These are phyloP conservation scores for Nakaseomyces uthaithaninus DNA, from an alignment of 1,139 yeast species.

Conservation along the genomic window DNA sequence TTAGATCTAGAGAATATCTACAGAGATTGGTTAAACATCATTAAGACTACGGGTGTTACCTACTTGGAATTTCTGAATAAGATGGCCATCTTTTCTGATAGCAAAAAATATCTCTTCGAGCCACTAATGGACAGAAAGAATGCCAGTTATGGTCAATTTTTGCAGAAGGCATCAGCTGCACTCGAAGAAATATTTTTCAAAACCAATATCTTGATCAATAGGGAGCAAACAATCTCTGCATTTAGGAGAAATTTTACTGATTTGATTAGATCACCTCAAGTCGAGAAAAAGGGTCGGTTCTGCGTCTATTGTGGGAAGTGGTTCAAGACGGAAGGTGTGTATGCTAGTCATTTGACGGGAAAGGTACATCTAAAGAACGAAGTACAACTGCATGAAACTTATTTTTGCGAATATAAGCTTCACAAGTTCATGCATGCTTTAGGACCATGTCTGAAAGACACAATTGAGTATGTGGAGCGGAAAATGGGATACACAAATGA, in stretches of 20 bases:
- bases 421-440: slow-evolving; percentile 18
- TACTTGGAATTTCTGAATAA: slow-evolving; percentile 45
- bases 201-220: slow-evolving; percentile 45
- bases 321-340: slow-evolving; percentile 62
- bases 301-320: slow-evolving; percentile 60
- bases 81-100: slow-evolving; percentile 38
- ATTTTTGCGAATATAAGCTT: slow-evolving; percentile 23
- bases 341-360: slow-evolving; percentile 60
- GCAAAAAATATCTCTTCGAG: slow-evolving; percentile 20
- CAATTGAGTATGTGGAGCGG: slow-evolving; percentile 60
- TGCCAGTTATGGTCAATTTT: slow-evolving; percentile 38
- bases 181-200: slow-evolving; percentile 40
- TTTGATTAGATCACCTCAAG: slow-evolving; percentile 24
- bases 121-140: slow-evolving; percentile 30
- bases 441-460: slow-evolving; percentile 31
- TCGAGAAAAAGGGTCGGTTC: slow-evolving; percentile 35
- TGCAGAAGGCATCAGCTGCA: slow-evolving; percentile 40
- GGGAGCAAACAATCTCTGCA: slow-evolving; percentile 13
- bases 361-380: slow-evolving; percentile 62
- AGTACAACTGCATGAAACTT: slow-evolving; percentile 13
- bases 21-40: slow-evolving; percentile 43
- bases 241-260: slow-evolving; percentile 28
- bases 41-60: slow-evolving; percentile 30
- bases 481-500: slow-evolving; percentile 50
- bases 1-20: slow-evolving; percentile 51